Base-by-base conservation (phyloP, 257 asterid genomes). In the Solanum ossicruentum region DNA sequence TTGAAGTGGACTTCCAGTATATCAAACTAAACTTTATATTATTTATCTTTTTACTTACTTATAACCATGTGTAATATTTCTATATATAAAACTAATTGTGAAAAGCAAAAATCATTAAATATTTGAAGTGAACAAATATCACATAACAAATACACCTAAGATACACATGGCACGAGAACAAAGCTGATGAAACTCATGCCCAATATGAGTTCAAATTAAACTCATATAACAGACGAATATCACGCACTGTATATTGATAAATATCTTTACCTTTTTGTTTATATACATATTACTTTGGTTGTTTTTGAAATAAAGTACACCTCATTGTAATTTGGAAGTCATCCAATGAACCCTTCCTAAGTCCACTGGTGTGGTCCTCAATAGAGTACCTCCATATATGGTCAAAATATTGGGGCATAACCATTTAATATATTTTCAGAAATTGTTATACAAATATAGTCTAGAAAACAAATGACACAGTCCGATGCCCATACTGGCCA, bases 401-500 rank as follows among this genome's bases (percentile, higher is more conserved):
- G 54, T 70, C 9, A 70, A 66, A 66, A 41, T 1, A 18, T 39
- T 39, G 26, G 54, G 54, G 79, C 28, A 70, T 39, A 39, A 18
- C 54, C 28, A 5, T 18, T 77, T 78, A 78, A 78, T 78, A 17
- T 39, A 16, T 51, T 26, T 51, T 12, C 10, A 26, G 47, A 78
- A 51, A 78, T 77, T 51, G 65, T 51, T 51, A 28, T 23, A 51
- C 63, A 51, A 51, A 49, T 47, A 75, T 47, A 51, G 9, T 49
- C 43, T 21, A 45, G 2, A 2, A 49, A 75, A 75, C 45, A 51
- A 78, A 52, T 78, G 21, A 39, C 57, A 73, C 13, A 47, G 81
- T 47, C 58, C 13, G 15, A 56, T 88, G 85, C 89, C 91, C 93
- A 85, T 86, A 86, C 87, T 83, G 79, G 70, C 95, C 97, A 93